Evolutionary conservation across 306 rosid genomes (phyloP), one percentile per base, ranked within the genome.

Genomic region (Dalbergia cultrata): DNA sequence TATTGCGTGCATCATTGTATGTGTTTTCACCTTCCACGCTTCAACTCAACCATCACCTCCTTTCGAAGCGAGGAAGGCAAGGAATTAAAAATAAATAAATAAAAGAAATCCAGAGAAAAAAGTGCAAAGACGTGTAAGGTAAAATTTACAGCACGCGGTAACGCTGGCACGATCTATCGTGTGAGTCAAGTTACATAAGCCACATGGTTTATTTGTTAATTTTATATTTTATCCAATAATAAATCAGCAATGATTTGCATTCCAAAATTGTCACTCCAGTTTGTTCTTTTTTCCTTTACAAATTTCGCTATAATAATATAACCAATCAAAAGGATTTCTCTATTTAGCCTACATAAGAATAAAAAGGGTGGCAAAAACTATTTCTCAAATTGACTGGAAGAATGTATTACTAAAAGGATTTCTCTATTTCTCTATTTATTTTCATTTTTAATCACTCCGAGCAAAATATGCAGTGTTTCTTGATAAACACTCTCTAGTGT

Each of bases 151-250:
- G 8, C 62, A 14, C 33, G 18, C 66, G 41, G 54, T 56, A 67
- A 57, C 67, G 21, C 33, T 57, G 58, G 18, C 12, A 67, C 56
- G 34, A 19, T 14, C 35, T 11, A 80, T 80, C 63, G 66, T 44
- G 70, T 49, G 67, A 65, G 13, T 56, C 62, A 54, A 74, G 47
- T 54, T 53, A 63, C 66, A 66, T 59, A 56, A 13, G 64, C 41
- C 34, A 65, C 41, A 9, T 67, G 74, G n/a, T 0, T 22, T 39
- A n/a, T n/a, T n/a, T n/a, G n/a, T 47, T 5, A 66, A 66, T 39
- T 63, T 21, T n/a, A 31, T 49, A 47, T 64, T 64, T 49, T 70
- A 65, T 63, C 72, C 80, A 49, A 7, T 8, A 54, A 54, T 14
- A 53, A 53, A 0, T 17, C 26, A 17, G 26, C 17, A 21, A 4